Evolutionary conservation across 108 stramenopile genomes (phyloP).

Genomic region (Cyclotella baltica): DNA sequence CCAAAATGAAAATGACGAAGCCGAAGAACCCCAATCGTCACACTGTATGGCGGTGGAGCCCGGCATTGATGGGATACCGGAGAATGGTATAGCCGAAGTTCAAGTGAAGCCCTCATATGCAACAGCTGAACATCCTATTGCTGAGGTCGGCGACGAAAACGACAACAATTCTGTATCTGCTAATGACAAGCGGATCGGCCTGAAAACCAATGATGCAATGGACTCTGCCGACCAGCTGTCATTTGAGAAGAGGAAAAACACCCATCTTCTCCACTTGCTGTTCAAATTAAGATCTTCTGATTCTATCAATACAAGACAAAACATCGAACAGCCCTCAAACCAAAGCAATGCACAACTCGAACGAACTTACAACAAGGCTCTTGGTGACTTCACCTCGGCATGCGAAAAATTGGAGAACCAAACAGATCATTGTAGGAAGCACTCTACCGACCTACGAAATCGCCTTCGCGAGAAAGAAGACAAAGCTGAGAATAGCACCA

Average conservation of each 20-base stretch:
- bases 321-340: too few relatives aligned
- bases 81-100: too few relatives aligned
- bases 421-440: neutral
- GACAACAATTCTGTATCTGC: too few relatives aligned
- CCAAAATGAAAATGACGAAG: too few relatives aligned
- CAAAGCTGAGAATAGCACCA: slow-evolving; percentile 1
- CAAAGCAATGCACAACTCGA: slow-evolving; percentile 7
- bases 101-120: too few relatives aligned
- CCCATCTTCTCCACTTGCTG: neutral
- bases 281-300: neutral
- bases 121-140: too few relatives aligned
- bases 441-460: neutral
- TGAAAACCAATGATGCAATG: neutral
- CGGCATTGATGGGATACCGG: too few relatives aligned
- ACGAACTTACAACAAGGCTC: slow-evolving; percentile 17
- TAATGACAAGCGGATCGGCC: neutral
- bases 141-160: neutral
- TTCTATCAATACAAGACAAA: neutral
- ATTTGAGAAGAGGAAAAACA: slow-evolving; percentile 6
- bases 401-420: slow-evolving; percentile 15
- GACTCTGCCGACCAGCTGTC: neutral
- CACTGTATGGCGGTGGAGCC: too few relatives aligned
- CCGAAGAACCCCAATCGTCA: too few relatives aligned
- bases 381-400: slow-evolving; percentile 6
- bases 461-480: slow-evolving; percentile 20